These are phyloP conservation scores for Parascedosporium putredinis DNA, from an alignment of 2,329 filamentous ascomycete species.

Conservation along the genomic window DNA sequence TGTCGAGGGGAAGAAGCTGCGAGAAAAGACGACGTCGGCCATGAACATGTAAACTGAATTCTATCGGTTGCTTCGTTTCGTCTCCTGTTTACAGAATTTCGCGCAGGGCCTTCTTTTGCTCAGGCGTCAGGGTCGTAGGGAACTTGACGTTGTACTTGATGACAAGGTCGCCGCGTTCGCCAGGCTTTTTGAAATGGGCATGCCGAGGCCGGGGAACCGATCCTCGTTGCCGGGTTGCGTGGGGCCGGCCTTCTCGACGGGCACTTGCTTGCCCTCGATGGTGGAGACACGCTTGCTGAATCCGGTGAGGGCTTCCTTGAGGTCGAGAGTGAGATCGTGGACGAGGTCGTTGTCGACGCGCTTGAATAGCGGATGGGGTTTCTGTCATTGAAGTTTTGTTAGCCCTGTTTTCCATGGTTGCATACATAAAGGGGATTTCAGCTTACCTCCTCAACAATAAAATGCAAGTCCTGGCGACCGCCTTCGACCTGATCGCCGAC, in stretches of 20 bases:
- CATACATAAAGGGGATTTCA: not conserved
- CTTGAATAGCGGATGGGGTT: conserved; percentile 73
- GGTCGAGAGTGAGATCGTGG: conserved; percentile 65
- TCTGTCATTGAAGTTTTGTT: conserved; percentile 52
- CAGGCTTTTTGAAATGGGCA: conserved; percentile 86
- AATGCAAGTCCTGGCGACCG: conserved; percentile 88
- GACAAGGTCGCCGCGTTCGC: conserved; percentile 75
- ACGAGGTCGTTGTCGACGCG: conserved; percentile 84
- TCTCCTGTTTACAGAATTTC: conserved; percentile 53
- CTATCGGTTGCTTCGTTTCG: not conserved
- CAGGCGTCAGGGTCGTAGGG: conserved; percentile 62
- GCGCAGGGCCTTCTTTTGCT: conserved; percentile 72
- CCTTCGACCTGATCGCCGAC: conserved; percentile 98
- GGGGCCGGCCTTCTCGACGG: conserved; percentile 68
- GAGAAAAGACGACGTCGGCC: not conserved
- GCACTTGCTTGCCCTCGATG: conserved; percentile 82
- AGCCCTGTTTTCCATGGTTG: conserved; percentile 20
- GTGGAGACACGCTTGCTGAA: conserved; percentile 89
- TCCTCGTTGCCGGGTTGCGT: conserved; percentile 79
- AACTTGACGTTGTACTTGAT: conserved; percentile 90
- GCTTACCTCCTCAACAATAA: conserved; percentile 85
- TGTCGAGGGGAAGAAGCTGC: no score
- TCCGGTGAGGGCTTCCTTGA: conserved; percentile 91
- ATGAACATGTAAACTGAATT: not conserved
- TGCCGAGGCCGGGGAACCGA: conserved; percentile 73